Base-by-base conservation (phyloP, 2,329 filamentous ascomycete species). In the Cladophialophora psammophila region DNA sequence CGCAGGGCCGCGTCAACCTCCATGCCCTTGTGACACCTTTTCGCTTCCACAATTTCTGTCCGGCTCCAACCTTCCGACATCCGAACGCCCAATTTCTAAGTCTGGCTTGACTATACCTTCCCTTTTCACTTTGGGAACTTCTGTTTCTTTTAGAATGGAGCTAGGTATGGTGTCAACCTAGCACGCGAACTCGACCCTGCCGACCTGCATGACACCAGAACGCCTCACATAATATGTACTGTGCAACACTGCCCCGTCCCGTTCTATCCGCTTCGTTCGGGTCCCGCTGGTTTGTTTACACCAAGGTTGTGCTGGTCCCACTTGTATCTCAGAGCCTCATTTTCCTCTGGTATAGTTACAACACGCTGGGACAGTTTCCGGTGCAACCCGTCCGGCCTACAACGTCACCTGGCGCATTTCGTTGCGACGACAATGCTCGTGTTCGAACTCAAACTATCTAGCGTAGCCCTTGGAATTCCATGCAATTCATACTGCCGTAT, bases 1-100 rank as follows among this genome's bases (percentile, higher is more conserved):
- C 26, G 26, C 26, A 32, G 58, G 63, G 38, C 58, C 59, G 32
- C 59, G 45, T 45, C 42, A 45, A 50, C 45, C 13, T 9, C 7
- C 3, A 12, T 50, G 45, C 26, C 45, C 45, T 50, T 50, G 45
- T 50, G 45, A 50, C 45, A 50, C 18, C 18, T 12, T 12, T 48
- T 50, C 18, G 18, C 45, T 50, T 50, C 45, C 26, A 26, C 2
- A 26, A 3, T 50, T 2, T 5, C 18, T 50, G 45, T 50, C 8
- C 45, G 45, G 45, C 45, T 50, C 45, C 45, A 2, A 12, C 45
- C 45, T 26, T 50, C 45, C 45, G 18, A 26, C 18, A 31, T 4
- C 45, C 45, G 45, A 26, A 9, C 45, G 45, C 45, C 45, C 45
- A 20, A 50, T 4, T 50, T 26, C 45, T 50, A 42, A n/a, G n/a